A percentile compares a stretch with the other conserved stretches of the same genome.
These are phyloP conservation scores for Cyclotella cryptica DNA, from an alignment of 108 stramenopile genomes.

Conservation along the genomic window DNA sequence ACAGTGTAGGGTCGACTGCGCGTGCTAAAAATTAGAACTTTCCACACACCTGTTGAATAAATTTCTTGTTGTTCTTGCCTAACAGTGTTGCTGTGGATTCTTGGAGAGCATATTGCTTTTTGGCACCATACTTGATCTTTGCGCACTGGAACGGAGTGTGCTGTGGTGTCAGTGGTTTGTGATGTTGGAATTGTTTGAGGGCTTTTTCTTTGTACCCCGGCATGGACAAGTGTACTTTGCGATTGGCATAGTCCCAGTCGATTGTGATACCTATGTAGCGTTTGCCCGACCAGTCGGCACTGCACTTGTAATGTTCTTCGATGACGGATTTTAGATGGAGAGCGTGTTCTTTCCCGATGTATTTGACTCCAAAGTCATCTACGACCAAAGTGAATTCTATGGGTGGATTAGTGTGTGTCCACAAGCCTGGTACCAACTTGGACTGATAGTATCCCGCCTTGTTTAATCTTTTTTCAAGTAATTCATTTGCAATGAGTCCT, in stretches of 20 bases:
- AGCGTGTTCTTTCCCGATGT: slow-evolving; percentile 17
- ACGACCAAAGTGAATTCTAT: slow-evolving; percentile 23
- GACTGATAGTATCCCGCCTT: neutral
- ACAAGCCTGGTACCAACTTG: slow-evolving; percentile 48
- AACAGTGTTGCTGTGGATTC: slow-evolving; percentile 31
- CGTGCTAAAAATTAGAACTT: slow-evolving; percentile 52
- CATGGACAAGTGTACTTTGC: slow-evolving; percentile 14
- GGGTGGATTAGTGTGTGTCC: slow-evolving; percentile 27
- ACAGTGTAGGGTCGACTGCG: slow-evolving; percentile 46
- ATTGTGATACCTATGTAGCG: slow-evolving; percentile 53
- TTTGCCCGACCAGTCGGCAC: slow-evolving; percentile 37
- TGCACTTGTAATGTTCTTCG: slow-evolving; percentile 28
- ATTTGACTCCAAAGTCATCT: slow-evolving; percentile 10
- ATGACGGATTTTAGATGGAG: slow-evolving; percentile 20
- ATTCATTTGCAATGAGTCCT: slow-evolving; percentile 29
- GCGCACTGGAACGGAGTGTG: slow-evolving; percentile 40
- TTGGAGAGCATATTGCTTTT: slow-evolving; percentile 35
- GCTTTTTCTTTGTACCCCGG: slow-evolving; percentile 8
- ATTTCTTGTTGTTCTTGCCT: slow-evolving; percentile 22
- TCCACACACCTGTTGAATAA: slow-evolving; percentile 50
- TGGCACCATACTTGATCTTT: slow-evolving; percentile 45
- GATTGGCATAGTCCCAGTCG: slow-evolving; percentile 34
- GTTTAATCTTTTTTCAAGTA: neutral
- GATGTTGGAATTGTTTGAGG: slow-evolving; percentile 46
- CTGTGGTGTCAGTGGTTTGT: slow-evolving; percentile 34